Evolutionary conservation across 768 basidiomycete species (phyloP).

Genomic region (Neoboletus subvelutipes): DNA sequence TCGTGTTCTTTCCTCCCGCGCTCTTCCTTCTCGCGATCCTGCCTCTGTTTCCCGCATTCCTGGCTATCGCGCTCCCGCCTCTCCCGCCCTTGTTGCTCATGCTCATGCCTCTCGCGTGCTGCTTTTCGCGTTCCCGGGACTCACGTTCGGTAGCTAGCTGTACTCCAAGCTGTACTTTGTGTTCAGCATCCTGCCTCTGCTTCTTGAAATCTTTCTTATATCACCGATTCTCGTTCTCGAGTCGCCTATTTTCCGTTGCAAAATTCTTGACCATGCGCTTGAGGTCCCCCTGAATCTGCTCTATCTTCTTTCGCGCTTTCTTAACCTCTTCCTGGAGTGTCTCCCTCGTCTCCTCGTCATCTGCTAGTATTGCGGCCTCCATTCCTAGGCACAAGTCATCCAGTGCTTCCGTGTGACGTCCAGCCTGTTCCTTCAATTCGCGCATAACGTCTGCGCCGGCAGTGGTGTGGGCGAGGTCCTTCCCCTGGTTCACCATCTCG

Average conservation of each 20-base stretch:
- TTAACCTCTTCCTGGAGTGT: conserved; percentile 43
- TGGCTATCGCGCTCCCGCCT: neutral
- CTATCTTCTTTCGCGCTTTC: conserved; percentile 43
- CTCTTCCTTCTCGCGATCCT: neutral
- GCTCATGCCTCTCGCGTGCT: neutral
- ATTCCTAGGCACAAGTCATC: conserved; percentile 44
- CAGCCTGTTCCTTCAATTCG: conserved; percentile 46
- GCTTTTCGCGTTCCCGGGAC: conserved; percentile 8
- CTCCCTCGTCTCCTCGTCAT: conserved; percentile 44
- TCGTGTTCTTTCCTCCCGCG: neutral
- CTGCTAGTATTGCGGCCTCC: conserved; percentile 40
- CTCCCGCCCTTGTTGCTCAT: neutral
- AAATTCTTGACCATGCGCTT: conserved; percentile 39
- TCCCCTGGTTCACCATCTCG: conserved; percentile 52
- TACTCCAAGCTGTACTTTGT: conserved; percentile 14
- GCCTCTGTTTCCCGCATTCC: neutral
- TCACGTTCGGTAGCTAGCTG: conserved; percentile 19
- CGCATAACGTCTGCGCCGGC: conserved; percentile 51
- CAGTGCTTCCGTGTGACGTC: conserved; percentile 46
- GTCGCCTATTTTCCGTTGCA: conserved; percentile 35
- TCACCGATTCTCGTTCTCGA: conserved; percentile 27
- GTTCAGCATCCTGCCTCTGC: conserved; percentile 22
- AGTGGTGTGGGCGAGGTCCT: conserved; percentile 47
- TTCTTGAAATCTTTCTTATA: conserved; percentile 17
- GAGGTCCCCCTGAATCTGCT: conserved; percentile 39